Conservation (phyloP, 2,329 filamentous ascomycete genomes). For the Akanthomyces lecanii region DNA sequence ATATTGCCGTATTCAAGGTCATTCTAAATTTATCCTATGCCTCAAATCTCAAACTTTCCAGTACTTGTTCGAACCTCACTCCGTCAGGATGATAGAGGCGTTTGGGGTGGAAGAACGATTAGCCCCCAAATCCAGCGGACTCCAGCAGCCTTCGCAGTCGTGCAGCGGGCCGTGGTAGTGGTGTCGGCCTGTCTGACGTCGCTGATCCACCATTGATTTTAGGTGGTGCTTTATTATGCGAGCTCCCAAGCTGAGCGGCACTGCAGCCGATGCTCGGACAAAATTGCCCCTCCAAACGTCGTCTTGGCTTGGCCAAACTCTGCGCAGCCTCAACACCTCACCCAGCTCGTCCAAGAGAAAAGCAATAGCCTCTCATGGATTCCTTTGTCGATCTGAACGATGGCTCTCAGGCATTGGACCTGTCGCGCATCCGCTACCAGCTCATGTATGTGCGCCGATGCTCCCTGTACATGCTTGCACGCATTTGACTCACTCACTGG, state of each 20-base stretch:
- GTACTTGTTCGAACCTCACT: too few relatives aligned
- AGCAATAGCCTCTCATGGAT: slow-evolving; percentile 63
- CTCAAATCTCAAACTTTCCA: too few relatives aligned
- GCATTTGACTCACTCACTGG: slow-evolving; percentile 10
- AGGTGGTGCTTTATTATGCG: neutral
- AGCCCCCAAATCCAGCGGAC: too few relatives aligned
- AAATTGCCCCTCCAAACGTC: slow-evolving; percentile 13
- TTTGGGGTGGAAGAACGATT: too few relatives aligned
- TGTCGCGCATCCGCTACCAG: slow-evolving; percentile 89
- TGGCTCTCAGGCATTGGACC: slow-evolving; percentile 77
- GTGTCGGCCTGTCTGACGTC: neutral
- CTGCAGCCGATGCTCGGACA: slow-evolving; percentile 12
- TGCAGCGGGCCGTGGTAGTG: neutral
- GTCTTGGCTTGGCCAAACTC: neutral
- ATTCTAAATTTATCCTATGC: too few relatives aligned
- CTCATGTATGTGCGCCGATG: slow-evolving; percentile 66
- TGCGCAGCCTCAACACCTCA: neutral
- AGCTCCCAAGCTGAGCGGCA: neutral
- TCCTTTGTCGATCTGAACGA: slow-evolving; percentile 84
- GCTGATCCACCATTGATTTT: neutral
- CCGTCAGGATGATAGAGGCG: too few relatives aligned
- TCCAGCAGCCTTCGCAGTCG: neutral
- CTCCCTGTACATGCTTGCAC: neutral
- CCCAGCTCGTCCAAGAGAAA: neutral
- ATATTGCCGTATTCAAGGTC: too few relatives aligned